These are phyloP conservation scores for Claviceps sp. DNA, from an alignment of 2,329 filamentous ascomycete genomes.

Conservation along the genomic window DNA sequence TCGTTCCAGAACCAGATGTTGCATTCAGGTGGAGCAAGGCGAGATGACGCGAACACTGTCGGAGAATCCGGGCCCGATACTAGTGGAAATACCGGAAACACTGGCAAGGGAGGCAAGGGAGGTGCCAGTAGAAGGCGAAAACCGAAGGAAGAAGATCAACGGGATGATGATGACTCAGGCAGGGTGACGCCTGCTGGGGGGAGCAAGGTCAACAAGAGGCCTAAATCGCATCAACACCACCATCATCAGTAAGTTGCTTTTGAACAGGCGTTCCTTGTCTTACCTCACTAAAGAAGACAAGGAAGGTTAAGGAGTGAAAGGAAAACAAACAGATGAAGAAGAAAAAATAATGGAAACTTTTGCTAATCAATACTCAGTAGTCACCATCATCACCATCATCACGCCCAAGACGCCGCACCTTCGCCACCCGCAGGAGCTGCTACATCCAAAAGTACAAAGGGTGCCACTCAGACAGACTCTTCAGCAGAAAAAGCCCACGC, in stretches of 20 bases:
- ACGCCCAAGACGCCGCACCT: constrained; percentile 31
- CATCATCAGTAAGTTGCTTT: constrained; percentile 48
- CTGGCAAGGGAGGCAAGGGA: constrained; percentile 30
- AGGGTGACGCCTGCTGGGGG: constrained; percentile 44
- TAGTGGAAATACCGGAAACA: constrained; percentile 28
- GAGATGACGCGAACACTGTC: constrained; percentile 36
- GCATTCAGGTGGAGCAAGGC: constrained; percentile 26
- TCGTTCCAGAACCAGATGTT: constrained; percentile 25
- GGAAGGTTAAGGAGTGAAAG: no score
- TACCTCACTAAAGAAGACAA: background rate
- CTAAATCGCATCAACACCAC: constrained; percentile 53
- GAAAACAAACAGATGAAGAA: background rate
- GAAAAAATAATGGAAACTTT: background rate
- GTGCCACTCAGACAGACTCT: constrained; percentile 29
- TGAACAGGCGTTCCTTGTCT: background rate
- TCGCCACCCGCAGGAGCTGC: constrained; percentile 28
- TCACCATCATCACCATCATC: constrained; percentile 46
- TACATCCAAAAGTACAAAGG: constrained; percentile 38
- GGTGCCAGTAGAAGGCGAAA: constrained; percentile 46
- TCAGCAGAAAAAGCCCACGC: constrained; percentile 26
- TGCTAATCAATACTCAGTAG: constrained; percentile 14
- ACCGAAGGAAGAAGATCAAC: constrained; percentile 61
- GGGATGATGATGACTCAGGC: constrained; percentile 54
- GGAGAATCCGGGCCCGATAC: constrained; percentile 30
- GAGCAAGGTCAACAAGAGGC: constrained; percentile 46